Percentiles rank a stretch among this genome's conserved stretches.
Conservation (phyloP, 495 filamentous ascomycete genomes). For the Annulohypoxylon moriforme region DNA sequence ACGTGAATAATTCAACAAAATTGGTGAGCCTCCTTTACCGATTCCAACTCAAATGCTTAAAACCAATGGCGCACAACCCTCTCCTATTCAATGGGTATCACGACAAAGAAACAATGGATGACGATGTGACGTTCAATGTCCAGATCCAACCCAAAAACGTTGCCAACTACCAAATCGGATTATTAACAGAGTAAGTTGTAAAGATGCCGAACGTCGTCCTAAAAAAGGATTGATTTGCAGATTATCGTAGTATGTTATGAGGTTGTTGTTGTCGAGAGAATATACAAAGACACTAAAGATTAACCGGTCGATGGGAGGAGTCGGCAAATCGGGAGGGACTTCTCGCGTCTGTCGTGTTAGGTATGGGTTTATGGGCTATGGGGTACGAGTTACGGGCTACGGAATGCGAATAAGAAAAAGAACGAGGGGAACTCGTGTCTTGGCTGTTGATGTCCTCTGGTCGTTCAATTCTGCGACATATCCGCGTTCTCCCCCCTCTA, state of each 20-base stretch:
- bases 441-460: slow-evolving; percentile 21
- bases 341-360: slow-evolving; percentile 26
- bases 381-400: background rate
- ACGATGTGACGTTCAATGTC: slow-evolving; percentile 15
- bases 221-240: background rate
- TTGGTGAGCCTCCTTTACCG: background rate
- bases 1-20: slow-evolving; percentile 5
- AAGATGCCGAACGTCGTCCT: background rate
- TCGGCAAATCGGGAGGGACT: slow-evolving; percentile 24
- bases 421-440: slow-evolving; percentile 25
- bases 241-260: background rate
- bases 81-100: slow-evolving; percentile 27
- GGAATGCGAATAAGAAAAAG: slow-evolving; percentile 23
- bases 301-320: slow-evolving; percentile 1
- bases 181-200: slow-evolving; percentile 17
- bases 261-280: slow-evolving; percentile 29
- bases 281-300: background rate
- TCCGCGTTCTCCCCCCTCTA: slow-evolving; percentile 22
- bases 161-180: slow-evolving; percentile 7
- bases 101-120: slow-evolving; percentile 13
- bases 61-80: slow-evolving; percentile 2
- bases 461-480: slow-evolving; percentile 37
- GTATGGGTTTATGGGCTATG: background rate
- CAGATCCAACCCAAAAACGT: slow-evolving; percentile 11
- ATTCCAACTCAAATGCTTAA: slow-evolving; percentile 14